A percentile compares a stretch with the other conserved stretches of the same genome.
Conservation (phyloP, 2,329 filamentous ascomycete genomes). For the Thermomyces lanuginosus region DNA sequence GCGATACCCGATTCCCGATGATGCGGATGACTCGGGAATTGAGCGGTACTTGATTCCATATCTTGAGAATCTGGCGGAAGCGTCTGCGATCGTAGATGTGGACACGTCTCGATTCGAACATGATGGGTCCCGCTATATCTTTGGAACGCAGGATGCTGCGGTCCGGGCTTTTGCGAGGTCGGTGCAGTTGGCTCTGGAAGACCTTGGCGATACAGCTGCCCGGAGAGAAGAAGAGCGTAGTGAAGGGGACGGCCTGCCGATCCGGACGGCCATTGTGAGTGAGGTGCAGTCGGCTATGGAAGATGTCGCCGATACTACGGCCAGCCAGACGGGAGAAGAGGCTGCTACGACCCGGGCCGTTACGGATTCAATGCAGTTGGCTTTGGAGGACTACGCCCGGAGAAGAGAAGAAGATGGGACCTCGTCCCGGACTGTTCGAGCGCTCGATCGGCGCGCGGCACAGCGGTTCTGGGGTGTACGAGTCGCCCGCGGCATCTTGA, state of each 20-base stretch:
- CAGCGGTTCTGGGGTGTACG: conserved; percentile 42
- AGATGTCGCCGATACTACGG: no score
- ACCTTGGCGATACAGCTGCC: conserved; percentile 28
- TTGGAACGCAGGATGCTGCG: conserved; percentile 37
- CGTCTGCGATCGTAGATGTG: conserved; percentile 37
- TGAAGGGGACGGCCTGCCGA: no score
- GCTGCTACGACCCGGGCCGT: no score
- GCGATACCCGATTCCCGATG: conserved; percentile 37
- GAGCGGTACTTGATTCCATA: conserved; percentile 44
- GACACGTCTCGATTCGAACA: conserved; percentile 43
- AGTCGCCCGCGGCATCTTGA: conserved; percentile 42
- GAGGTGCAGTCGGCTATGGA: no score
- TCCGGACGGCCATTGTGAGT: no score
- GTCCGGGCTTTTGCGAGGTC: conserved; percentile 41
- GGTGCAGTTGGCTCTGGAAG: conserved; percentile 36
- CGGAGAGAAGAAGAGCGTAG: conserved; percentile 10
- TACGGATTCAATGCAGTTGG: no score
- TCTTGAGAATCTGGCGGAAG: conserved; percentile 36
- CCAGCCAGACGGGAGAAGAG: no score
- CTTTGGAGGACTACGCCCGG: conserved; percentile 33
- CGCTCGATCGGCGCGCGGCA: conserved; percentile 19
- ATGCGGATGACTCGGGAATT: conserved; percentile 36
- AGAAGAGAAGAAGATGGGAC: conserved; percentile 8
- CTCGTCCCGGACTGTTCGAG: conserved; percentile 14
- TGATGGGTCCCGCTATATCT: conserved; percentile 37